phyloP scores from a whole-genome alignment of 169 alveolate species.

The Plasmodium reichenowi region DNA sequence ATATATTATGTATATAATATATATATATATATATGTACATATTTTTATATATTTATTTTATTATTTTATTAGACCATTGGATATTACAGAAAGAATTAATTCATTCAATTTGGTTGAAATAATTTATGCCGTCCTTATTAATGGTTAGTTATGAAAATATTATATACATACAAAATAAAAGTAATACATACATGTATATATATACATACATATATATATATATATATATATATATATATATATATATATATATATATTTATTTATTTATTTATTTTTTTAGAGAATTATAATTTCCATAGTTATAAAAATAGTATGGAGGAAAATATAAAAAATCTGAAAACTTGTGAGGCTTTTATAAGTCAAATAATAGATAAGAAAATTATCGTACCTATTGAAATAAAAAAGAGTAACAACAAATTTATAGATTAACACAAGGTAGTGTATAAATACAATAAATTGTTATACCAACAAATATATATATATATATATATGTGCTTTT shows the following conservation, averaged over 20 bases:
- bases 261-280: neutral
- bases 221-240: neutral
- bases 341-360: conserved; percentile 23
- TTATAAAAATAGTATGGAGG: conserved; percentile 35
- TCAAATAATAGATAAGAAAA: conserved; percentile 19
- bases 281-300: conserved; percentile 57
- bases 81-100: conserved; percentile 26
- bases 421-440: neutral
- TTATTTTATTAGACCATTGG: conserved; percentile 13
- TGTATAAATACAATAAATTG: neutral
- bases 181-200: neutral
- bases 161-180: neutral
- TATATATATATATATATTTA: neutral
- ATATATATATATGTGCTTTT: neutral
- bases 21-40: neutral
- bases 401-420: neutral
- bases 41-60: neutral
- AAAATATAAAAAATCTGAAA: conserved; percentile 22
- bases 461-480: neutral
- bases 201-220: neutral
- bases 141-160: conserved; percentile 18
- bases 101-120: conserved; percentile 39
- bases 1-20: neutral
- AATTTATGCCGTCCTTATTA: conserved; percentile 36
- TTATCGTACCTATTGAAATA: conserved; percentile 43